Evolutionary conservation across 1,139 yeast species (phyloP).

Genomic region (Saccharomycopsis hybrid): DNA sequence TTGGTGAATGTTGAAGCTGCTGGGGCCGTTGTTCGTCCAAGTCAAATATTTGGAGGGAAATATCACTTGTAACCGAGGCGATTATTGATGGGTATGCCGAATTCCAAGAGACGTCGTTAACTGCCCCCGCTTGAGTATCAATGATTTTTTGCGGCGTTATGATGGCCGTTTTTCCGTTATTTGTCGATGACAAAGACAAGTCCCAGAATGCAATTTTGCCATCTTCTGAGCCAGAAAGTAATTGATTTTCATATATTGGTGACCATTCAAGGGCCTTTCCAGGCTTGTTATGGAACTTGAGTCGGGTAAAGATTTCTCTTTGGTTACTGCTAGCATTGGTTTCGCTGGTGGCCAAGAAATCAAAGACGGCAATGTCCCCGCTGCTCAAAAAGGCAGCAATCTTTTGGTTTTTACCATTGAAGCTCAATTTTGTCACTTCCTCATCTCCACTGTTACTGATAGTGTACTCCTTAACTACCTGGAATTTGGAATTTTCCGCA

Average conservation of each 20-base stretch:
- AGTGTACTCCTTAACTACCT: not conserved
- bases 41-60: constrained; percentile 56
- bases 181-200: too few species aligned
- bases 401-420: not conserved
- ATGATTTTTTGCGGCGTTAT: too few species aligned
- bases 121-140: constrained; percentile 37
- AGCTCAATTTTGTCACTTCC: not conserved
- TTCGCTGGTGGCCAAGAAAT: not conserved
- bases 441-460: not conserved
- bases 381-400: constrained; percentile 1
- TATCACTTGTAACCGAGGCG: constrained; percentile 72
- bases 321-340: too few species aligned
- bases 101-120: constrained; percentile 56
- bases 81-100: constrained; percentile 40
- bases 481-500: constrained; percentile 1
- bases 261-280: constrained; percentile 69
- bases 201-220: constrained; percentile 65
- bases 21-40: constrained; percentile 36
- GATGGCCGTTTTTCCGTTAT: too few species aligned
- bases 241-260: constrained; percentile 32
- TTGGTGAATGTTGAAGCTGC: too few species aligned
- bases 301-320: constrained; percentile 23
- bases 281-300: constrained; percentile 56
- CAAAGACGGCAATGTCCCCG: constrained; percentile 5
- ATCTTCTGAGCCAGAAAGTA: constrained; percentile 67